Base-by-base conservation (phyloP, 1,284 basidiomycete genomes). In the Fomitopsis palustris region DNA sequence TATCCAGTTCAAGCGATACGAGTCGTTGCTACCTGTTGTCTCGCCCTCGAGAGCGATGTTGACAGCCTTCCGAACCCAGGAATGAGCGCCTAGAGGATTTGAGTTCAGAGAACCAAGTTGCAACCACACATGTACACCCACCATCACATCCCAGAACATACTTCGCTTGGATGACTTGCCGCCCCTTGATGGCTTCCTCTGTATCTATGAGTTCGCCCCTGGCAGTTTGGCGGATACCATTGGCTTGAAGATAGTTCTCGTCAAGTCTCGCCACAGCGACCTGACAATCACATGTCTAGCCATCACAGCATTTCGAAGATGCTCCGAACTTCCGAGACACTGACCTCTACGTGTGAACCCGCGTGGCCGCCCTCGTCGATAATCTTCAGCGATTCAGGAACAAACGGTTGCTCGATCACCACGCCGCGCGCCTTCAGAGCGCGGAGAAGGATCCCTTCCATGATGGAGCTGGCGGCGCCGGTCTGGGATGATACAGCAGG, bases 61-160 rank as follows among this genome's bases (percentile, higher is more conserved):
- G 29, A 53, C 23, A 5, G 35, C 17, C 16, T 55, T 27, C 6
- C 62, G 61, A 10, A 64, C 61, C 62, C 62, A 64, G 16, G 62
- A 64, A 35, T 59, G 58, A 4, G 61, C 62, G 31, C 62, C 62
- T 63, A 29, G 4, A 19, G 6, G 23, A 31, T 6, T 29, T 1
- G 21, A 43, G 56, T 31, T 37, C 21, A 21, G 42, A 21, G 8
- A 49, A 4, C 5, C n/a, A 6, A 23, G n/a, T 45, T 55, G 12
- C 14, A 33, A 6, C 7, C 12, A 5, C 27, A 23, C 8, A n/a
- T 19, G 17, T n/a, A 35, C 17, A 47, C 60, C 25, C n/a, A 62
- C 62, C 62, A 35, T 64, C 62, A 23, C 60, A 61, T 17, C 62
- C 62, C 16, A 64, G 27, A 2, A 64, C 61, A 55, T 62, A 62